phyloP scores from a whole-genome alignment of 2,329 filamentous ascomycete species.

The Emmonsiellopsis sp. region DNA sequence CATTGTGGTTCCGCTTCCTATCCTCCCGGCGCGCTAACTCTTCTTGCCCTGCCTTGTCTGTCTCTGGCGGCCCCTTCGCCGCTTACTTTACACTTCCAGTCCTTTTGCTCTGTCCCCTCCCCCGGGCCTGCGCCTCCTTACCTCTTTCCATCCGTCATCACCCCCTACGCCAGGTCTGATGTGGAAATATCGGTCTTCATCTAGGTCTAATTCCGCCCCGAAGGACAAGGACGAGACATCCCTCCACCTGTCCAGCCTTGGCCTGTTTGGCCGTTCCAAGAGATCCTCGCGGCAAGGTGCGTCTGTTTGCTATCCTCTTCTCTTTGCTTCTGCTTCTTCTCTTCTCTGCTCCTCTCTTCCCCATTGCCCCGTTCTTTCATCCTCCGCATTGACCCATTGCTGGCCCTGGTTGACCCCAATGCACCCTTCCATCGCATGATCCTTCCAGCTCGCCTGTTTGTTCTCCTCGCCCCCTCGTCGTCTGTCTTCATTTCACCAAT shows the following conservation, averaged over 20 bases:
- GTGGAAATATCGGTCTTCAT: conserved; percentile 33
- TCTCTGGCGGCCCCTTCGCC: not conserved
- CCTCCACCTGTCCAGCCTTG: conserved; percentile 23
- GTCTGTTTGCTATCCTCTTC: conserved; percentile 6
- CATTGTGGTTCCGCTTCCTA: no score
- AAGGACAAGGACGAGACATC: conserved; percentile 29
- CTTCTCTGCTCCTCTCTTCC: not conserved
- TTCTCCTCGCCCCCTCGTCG: not conserved
- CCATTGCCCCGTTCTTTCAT: not conserved
- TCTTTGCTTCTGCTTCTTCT: not conserved
- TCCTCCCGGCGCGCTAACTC: not conserved
- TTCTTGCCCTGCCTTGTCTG: not conserved
- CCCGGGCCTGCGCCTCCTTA: not conserved
- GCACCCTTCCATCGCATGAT: not conserved
- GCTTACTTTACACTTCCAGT: not conserved
- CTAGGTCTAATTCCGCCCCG: conserved; percentile 31
- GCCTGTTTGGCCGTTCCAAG: conserved; percentile 28
- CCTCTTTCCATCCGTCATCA: not conserved
- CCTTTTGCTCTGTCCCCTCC: not conserved
- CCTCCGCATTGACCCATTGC: not conserved
- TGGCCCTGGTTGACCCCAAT: not conserved
- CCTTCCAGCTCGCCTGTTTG: not conserved
- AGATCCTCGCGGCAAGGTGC: conserved; percentile 26
- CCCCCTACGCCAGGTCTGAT: conserved; percentile 17
- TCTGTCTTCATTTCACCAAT: not conserved